These are phyloP conservation scores for Colletotrichum cuscutae DNA, from an alignment of 2,329 filamentous ascomycete genomes.

Conservation along the genomic window DNA sequence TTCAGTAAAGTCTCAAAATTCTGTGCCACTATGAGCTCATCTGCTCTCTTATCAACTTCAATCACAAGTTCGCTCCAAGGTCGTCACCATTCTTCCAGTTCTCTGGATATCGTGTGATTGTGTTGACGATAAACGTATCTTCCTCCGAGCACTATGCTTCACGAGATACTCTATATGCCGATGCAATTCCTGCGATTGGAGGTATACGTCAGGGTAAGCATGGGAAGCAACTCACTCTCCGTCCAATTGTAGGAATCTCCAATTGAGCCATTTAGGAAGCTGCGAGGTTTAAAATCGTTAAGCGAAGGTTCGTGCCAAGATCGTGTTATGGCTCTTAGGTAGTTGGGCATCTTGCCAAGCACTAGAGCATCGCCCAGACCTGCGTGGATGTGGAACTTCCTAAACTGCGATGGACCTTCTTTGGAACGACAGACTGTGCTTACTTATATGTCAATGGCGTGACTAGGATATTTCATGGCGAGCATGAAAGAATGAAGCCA, in stretches of 20 bases:
- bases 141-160: neutral
- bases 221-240: neutral
- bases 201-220: neutral
- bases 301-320: conserved; percentile 6
- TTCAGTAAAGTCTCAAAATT: neutral
- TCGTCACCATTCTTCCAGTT: neutral
- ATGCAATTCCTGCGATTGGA: neutral
- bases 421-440: neutral
- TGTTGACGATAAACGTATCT: too few relatives aligned
- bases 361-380: neutral
- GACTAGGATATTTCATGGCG: neutral
- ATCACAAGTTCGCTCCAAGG: too few relatives aligned
- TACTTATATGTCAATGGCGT: neutral
- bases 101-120: neutral
- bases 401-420: neutral
- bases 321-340: neutral
- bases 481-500: neutral
- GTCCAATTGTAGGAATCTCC: neutral
- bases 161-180: neutral
- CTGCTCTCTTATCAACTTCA: too few relatives aligned
- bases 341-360: neutral
- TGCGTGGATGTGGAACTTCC: conserved; percentile 8
- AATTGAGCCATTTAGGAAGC: neutral
- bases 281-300: neutral
- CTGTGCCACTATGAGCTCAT: neutral